Evolutionary conservation across 805 yeast species (phyloP), one percentile per base, ranked within the genome.

Genomic region (Ogataea henricii): DNA sequence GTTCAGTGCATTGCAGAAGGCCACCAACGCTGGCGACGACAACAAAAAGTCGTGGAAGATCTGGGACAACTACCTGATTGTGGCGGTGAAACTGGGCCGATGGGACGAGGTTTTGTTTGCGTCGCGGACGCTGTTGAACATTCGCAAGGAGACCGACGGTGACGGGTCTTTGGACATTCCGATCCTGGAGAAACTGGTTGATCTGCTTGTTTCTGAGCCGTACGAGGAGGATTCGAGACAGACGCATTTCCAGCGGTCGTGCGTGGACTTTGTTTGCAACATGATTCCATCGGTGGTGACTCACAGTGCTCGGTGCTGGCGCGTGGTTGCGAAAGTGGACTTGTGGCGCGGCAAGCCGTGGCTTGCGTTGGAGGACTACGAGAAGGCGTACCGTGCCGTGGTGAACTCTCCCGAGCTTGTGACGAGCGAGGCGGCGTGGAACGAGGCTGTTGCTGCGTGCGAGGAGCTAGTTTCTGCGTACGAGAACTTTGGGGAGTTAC

Each of bases 41-140:
- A 73, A 76, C 10, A 82, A 80, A 55, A 79, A 79, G 45, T 87
- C 91, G 42, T 88, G 97, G 96, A 81, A 87, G 57, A 82, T 94
- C 27, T 91, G 92, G 87, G 94, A 89, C 58, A 94, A 94, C 63
- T 89, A 82, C 59, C 70, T 89, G 61, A 72, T 82, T 23, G 92
- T 92, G 18, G 95, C 97, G 0, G 83, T 84, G 22, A 87, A 83
- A 61, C 70, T 91, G 37, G 74, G 79, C n/a, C 87, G 88, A 59
- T 94, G 98, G 97, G 83, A 79, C 52, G 96, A 89, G 48, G 97
- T 87, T 3, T 71, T 91, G 16, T 67, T 79, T 29, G 97, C 96
- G 0, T 76, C 85, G n/a, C 77, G 74, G 51, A 79, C 81, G 53
- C 67, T 90, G 35, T 71, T 87, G 13, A 77, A 74, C 25, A 66